These are phyloP conservation scores for Heterobasidion occidentale DNA, from an alignment of 1,284 basidiomycete species.

Conservation along the genomic window DNA sequence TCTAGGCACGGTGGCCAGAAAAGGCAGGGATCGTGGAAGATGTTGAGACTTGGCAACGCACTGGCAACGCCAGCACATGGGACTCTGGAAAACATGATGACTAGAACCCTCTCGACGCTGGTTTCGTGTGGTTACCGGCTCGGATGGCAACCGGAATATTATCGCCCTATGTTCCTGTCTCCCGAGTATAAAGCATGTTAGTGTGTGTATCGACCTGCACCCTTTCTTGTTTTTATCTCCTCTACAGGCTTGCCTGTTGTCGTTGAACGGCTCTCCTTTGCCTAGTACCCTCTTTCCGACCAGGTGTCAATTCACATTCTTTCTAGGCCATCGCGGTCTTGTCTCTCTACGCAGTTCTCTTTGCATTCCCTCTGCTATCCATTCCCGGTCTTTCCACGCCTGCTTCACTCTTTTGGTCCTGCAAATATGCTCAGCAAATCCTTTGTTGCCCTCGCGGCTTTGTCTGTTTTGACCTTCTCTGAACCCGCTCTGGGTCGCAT, in stretches of 20 bases:
- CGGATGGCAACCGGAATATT: not conserved
- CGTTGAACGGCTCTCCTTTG: conserved; percentile 40
- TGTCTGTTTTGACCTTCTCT: conserved; percentile 31
- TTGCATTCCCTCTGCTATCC: conserved; percentile 17
- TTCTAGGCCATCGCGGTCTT: conserved; percentile 20
- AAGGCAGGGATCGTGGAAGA: no score
- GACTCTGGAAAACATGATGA: no score
- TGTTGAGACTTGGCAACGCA: no score
- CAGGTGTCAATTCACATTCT: conserved; percentile 32
- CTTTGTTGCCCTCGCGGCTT: conserved; percentile 26
- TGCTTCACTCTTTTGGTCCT: not conserved
- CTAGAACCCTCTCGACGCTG: not conserved
- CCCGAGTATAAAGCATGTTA: not conserved
- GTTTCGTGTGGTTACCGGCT: not conserved
- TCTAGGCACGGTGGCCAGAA: no score
- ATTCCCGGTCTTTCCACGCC: conserved; percentile 7
- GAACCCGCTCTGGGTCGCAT: conserved; percentile 34
- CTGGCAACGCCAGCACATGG: no score
- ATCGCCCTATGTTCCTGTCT: no score
- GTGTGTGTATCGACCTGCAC: not conserved
- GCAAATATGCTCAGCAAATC: conserved; percentile 39
- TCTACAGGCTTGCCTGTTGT: conserved; percentile 17
- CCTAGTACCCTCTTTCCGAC: conserved; percentile 29
- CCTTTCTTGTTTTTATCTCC: not conserved
- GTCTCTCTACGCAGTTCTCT: conserved; percentile 16